Evolutionary conservation across 306 rosid genomes (phyloP).

Genomic region (Vicia sativa): DNA sequence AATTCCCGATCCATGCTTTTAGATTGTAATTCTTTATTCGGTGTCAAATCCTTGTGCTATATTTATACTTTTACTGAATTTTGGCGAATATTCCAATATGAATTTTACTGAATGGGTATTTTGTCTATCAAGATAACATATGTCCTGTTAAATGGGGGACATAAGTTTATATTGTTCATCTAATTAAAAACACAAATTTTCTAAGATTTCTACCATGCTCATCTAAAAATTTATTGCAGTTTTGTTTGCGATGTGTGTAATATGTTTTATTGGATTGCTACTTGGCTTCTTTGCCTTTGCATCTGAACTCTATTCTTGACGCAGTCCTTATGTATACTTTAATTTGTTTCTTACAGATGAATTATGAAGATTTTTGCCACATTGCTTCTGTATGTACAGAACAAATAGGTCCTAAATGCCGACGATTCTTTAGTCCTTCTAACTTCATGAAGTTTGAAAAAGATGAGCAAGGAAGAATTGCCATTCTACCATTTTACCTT

Average conservation of each 20-base stretch:
- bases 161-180: constrained; percentile 26
- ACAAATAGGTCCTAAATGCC: constrained; percentile 95
- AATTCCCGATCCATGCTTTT: constrained; percentile 1
- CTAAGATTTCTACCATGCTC: constrained; percentile 4
- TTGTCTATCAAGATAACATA: constrained; percentile 9
- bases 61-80: constrained; percentile 5
- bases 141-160: constrained; percentile 30
- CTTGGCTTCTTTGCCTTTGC: constrained; percentile 29
- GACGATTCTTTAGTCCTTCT: constrained; percentile 97
- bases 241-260: constrained; percentile 14
- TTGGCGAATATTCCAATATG: not conserved
- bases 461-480: constrained; percentile 99
- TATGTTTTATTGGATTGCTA: constrained; percentile 22
- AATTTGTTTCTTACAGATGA: constrained; percentile 71
- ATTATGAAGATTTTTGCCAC: constrained; percentile 99
- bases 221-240: not conserved
- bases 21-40: constrained; percentile 1
- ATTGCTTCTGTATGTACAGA: constrained; percentile 98
- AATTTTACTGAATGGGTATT: constrained; percentile 26
- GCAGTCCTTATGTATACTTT: constrained; percentile 37
- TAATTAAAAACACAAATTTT: constrained; percentile 7
- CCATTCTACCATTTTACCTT: constrained; percentile 97
- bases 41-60: constrained; percentile 5
- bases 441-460: constrained; percentile 99
- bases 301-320: constrained; percentile 19